A percentile compares a stretch with the other conserved stretches of the same genome.
These are phyloP conservation scores for Chlamydomonas sphaeroides DNA, from an alignment of 139 green algal species.

Conservation along the genomic window DNA sequence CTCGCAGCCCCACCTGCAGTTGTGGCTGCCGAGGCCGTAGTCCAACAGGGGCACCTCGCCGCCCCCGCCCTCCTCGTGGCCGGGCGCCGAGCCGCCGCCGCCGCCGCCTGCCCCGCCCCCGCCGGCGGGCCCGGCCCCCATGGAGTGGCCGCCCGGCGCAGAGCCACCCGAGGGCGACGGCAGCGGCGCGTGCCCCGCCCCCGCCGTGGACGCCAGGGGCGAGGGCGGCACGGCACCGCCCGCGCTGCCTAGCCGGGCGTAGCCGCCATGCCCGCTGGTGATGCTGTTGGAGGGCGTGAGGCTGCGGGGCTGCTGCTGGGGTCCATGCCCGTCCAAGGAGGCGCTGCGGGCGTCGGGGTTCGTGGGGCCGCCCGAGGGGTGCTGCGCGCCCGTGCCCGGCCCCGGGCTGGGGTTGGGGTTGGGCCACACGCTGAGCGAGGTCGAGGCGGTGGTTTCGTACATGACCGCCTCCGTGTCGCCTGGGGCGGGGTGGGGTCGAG, in stretches of 20 bases:
- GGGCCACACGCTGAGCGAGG: slow-evolving; percentile 36
- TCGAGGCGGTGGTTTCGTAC: slow-evolving; percentile 46
- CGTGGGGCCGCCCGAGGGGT: no score
- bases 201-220: background rate
- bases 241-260: background rate
- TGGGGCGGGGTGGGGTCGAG: background rate
- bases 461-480: slow-evolving; percentile 7
- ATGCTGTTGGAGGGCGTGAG: background rate
- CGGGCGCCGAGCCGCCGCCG: background rate
- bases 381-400: background rate
- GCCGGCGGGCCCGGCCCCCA: background rate
- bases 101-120: background rate
- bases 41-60: slow-evolving; percentile 2
- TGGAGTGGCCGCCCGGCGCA: background rate
- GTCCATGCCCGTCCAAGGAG: background rate
- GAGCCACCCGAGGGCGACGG: background rate
- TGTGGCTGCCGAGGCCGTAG: slow-evolving; percentile 1
- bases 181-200: background rate
- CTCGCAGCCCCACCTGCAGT: slow-evolving; percentile 22
- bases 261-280: background rate
- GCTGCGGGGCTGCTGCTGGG: background rate
- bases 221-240: background rate
- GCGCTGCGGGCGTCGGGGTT: background rate
- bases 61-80: background rate
- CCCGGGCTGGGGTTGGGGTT: background rate